These are phyloP conservation scores for Ceratocystis smalleyi DNA, from an alignment of 2,329 filamentous ascomycete species.

Conservation along the genomic window DNA sequence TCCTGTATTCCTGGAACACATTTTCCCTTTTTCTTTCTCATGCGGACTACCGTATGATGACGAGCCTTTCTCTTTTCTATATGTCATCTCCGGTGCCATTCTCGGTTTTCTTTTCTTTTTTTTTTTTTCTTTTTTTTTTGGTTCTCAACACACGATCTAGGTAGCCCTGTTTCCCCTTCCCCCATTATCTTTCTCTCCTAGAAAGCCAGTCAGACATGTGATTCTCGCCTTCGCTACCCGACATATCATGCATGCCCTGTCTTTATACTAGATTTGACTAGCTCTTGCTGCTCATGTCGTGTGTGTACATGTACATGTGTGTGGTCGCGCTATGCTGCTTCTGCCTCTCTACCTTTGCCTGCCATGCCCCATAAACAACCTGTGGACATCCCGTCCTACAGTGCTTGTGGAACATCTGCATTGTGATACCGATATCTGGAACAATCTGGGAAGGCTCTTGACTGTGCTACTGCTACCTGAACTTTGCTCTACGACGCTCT, in stretches of 20 bases:
- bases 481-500: neutral
- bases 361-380: neutral
- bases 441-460: neutral
- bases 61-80: neutral
- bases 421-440: neutral
- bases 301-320: neutral
- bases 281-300: neutral
- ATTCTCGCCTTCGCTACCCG: neutral
- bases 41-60: neutral
- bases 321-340: neutral
- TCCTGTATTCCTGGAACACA: neutral
- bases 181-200: neutral
- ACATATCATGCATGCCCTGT: neutral
- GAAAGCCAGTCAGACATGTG: neutral
- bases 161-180: conserved; percentile 8
- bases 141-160: conserved; percentile 8
- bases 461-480: neutral
- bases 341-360: neutral
- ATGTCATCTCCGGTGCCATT: neutral
- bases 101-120: neutral
- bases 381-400: neutral
- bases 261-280: conserved; percentile 3
- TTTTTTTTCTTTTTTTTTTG: neutral
- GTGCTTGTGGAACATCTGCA: neutral
- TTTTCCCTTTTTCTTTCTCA: neutral